These are phyloP conservation scores for Apophysomyces elegans DNA, from an alignment of 371 early-diverging fungal species.

Conservation along the genomic window DNA sequence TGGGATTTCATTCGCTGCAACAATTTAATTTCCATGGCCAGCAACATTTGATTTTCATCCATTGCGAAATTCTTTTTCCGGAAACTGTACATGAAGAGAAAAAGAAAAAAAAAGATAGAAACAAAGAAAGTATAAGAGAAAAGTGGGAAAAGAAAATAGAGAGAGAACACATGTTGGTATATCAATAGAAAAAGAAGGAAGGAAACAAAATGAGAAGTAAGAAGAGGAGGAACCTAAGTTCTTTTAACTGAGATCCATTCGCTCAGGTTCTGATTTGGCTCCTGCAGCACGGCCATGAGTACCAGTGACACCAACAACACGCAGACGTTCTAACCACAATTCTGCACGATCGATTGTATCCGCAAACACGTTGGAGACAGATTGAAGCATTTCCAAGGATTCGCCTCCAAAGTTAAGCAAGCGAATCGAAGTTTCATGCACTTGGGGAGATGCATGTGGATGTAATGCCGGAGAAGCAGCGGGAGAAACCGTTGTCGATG, in stretches of 20 bases:
- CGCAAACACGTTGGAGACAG: conserved; percentile 69
- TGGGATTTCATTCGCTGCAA: too few relatives aligned
- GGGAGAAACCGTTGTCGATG: conserved; percentile 24
- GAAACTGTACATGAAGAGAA: too few relatives aligned
- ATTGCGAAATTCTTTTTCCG: too few relatives aligned
- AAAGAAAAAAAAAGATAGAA: too few relatives aligned
- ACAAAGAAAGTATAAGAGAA: too few relatives aligned
- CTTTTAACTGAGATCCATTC: conserved; percentile 4
- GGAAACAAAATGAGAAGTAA: too few relatives aligned
- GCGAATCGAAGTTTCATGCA: conserved; percentile 25
- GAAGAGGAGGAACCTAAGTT: too few relatives aligned
- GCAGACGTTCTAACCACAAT: conserved; percentile 58
- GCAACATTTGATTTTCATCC: too few relatives aligned
- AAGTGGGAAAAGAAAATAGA: too few relatives aligned
- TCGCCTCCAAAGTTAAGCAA: conserved; percentile 69
- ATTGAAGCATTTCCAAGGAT: conserved; percentile 72
- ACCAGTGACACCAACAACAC: conserved; percentile 44
- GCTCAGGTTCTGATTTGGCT: conserved; percentile 2
- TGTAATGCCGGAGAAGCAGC: conserved; percentile 19
- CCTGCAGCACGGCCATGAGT: conserved; percentile 13
- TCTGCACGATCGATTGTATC: conserved; percentile 79
- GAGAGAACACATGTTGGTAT: too few relatives aligned
- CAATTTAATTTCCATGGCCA: too few relatives aligned
- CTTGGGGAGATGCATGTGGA: conserved; percentile 14
- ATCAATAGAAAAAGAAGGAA: too few relatives aligned